Conservation (phyloP, 2,329 filamentous ascomycete species). For the Penicillium sp. region DNA sequence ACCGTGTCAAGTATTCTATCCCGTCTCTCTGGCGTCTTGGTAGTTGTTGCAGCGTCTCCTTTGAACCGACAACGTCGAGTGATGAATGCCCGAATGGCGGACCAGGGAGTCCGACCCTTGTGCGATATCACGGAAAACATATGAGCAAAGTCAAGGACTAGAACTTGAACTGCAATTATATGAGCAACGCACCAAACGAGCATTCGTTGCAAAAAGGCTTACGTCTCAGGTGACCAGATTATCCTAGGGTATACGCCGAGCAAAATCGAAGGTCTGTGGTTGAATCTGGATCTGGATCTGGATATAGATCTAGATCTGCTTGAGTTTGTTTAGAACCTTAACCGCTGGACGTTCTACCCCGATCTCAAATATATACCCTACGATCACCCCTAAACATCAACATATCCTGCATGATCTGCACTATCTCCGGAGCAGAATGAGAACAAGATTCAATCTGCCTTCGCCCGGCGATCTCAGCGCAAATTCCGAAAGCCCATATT, state of each 20-base stretch:
- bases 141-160: not conserved
- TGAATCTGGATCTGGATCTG: not conserved
- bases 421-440: not conserved
- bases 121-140: conserved; percentile 11
- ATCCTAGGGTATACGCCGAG: not conserved
- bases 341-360: not conserved
- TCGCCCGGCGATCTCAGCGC: not conserved
- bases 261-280: not conserved
- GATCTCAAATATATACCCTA: not conserved
- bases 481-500: conserved; percentile 7
- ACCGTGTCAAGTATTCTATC: not conserved
- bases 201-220: not conserved
- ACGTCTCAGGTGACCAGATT: not conserved
- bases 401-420: not conserved
- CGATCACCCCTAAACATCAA: not conserved
- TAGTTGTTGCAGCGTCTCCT: not conserved
- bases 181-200: not conserved
- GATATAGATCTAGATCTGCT: not conserved
- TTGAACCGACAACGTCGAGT: conserved; percentile 6
- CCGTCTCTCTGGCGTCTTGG: not conserved
- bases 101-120: conserved; percentile 6
- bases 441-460: not conserved
- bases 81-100: conserved; percentile 8
- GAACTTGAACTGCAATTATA: not conserved
- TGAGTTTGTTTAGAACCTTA: not conserved